phyloP scores from a whole-genome alignment of 495 filamentous ascomycete species.

The Thermochaetoides thermophila region DNA sequence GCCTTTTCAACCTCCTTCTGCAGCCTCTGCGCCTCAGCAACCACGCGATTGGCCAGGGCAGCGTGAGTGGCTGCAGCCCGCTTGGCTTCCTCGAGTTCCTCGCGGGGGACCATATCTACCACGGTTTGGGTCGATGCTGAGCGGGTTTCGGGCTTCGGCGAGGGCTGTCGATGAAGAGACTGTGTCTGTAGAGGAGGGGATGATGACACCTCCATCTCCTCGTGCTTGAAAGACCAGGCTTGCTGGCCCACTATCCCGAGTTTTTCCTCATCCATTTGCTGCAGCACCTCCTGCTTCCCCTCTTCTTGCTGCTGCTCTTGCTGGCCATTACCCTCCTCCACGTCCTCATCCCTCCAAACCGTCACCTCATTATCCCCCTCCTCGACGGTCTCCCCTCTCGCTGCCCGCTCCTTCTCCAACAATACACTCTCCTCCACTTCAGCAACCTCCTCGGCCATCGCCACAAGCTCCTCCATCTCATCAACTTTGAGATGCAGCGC shows the following conservation, averaged over 20 bases:
- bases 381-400: no score
- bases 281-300: neutral
- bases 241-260: neutral
- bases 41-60: constrained; percentile 19
- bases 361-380: neutral
- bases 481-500: constrained; percentile 28
- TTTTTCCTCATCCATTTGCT: neutral
- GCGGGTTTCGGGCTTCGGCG: no score
- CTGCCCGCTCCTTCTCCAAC: neutral
- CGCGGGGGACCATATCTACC: no score
- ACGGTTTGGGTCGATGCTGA: no score
- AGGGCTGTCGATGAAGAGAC: no score
- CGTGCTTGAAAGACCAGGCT: neutral
- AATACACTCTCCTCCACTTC: neutral
- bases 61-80: constrained; percentile 3
- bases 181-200: no score
- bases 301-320: neutral
- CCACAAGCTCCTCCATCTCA: constrained; percentile 29
- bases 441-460: constrained; percentile 3
- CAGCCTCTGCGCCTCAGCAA: constrained; percentile 27
- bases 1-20: constrained; percentile 22
- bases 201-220: no score
- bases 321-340: neutral
- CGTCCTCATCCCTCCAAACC: neutral
- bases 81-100: constrained; percentile 13